Percentiles rank a stretch among this genome's conserved stretches.
These are phyloP conservation scores for Cunninghamia lanceolata DNA, from an alignment of 75 land plant species.

Conservation along the genomic window DNA sequence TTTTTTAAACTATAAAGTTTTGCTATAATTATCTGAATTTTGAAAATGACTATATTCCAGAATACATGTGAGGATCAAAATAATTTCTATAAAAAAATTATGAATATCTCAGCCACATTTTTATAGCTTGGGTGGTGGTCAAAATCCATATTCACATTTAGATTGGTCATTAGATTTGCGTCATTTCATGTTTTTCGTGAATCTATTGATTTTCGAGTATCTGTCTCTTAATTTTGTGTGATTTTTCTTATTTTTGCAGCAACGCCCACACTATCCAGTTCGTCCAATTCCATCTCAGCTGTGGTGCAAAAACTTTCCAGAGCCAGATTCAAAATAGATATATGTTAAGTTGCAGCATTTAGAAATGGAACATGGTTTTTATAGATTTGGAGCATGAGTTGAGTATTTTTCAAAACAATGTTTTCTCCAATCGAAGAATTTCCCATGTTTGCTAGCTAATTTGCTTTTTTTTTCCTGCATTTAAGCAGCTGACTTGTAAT, in stretches of 20 bases:
- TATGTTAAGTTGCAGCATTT: neutral
- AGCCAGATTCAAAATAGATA: conserved; percentile 17
- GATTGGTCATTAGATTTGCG: neutral
- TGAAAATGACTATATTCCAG: neutral
- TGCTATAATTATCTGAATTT: neutral
- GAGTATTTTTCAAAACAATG: neutral
- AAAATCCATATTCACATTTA: neutral
- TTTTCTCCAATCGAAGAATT: neutral
- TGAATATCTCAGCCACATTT: neutral
- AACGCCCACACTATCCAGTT: conserved; percentile 64
- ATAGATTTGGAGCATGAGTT: neutral
- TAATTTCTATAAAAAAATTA: neutral
- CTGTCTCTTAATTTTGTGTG: neutral
- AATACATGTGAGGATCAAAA: neutral
- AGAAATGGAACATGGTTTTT: neutral
- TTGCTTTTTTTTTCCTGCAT: neutral
- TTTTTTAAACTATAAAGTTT: neutral
- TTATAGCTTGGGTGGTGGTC: neutral
- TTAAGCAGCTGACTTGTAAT: neutral
- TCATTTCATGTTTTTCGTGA: neutral
- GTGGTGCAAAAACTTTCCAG: conserved; percentile 71
- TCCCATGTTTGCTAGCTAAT: neutral
- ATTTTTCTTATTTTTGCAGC: conserved; percentile 42
- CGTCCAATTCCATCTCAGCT: conserved; percentile 78
- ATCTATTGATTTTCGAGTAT: neutral